phyloP scores from a whole-genome alignment of 345 rosid genomes.

The Cochlearia excelsa region DNA sequence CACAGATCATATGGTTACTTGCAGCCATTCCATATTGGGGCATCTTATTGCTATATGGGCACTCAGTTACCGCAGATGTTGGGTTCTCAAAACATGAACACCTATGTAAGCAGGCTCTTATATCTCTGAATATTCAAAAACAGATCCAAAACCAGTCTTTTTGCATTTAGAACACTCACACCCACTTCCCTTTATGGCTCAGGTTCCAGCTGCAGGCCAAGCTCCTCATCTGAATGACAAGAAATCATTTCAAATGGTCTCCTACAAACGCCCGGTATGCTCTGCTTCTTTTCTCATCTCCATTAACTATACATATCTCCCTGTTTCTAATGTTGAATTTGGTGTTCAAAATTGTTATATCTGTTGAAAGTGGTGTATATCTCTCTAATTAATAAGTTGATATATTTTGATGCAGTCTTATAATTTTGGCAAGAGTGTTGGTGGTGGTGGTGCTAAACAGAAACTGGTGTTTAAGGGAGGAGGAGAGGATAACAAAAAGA shows the following conservation, averaged over 20 bases:
- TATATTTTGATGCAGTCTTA: conserved; percentile 17
- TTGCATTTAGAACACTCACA: conserved; percentile 4
- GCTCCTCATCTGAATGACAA: conserved; percentile 21
- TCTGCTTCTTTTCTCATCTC: background rate
- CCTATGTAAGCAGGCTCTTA: conserved; percentile 42
- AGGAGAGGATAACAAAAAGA: background rate
- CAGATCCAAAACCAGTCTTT: conserved; percentile 1
- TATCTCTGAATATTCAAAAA: conserved; percentile 1
- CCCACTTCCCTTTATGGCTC: conserved; percentile 1
- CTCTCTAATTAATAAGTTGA: background rate
- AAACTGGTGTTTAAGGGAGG: conserved; percentile 22
- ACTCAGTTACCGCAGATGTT: conserved; percentile 24
- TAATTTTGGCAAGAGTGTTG: conserved; percentile 16
- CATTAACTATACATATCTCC: conserved; percentile 1
- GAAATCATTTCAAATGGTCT: conserved; percentile 17
- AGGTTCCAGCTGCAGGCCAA: conserved; percentile 38
- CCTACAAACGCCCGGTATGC: conserved; percentile 22
- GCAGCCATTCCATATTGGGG: conserved; percentile 27
- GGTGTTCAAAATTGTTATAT: background rate
- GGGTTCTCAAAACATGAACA: conserved; percentile 23
- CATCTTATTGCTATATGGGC: conserved; percentile 31
- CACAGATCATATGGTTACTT: conserved; percentile 28
- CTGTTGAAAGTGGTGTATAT: background rate
- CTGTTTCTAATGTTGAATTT: background rate
- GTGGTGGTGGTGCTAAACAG: conserved; percentile 30